Base-by-base conservation (phyloP, 2,329 filamentous ascomycete species). In the Aspergillus fumigatiaffinis region DNA sequence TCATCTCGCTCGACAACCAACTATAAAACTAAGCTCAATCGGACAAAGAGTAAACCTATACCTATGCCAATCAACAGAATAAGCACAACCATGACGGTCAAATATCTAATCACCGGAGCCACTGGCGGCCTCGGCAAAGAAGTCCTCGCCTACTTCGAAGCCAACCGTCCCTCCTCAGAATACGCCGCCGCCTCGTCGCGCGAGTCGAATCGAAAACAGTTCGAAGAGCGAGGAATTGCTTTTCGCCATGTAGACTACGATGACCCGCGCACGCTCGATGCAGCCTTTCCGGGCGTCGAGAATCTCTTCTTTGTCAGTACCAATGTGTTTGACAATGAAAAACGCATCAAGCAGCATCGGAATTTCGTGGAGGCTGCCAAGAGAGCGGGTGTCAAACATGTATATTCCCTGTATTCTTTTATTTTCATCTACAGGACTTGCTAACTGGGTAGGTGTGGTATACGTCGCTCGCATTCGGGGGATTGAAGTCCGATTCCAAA, bases 221-320 rank as follows among this genome's bases (percentile, higher is more conserved):
- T 77, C 70, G 59, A 75, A 71, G 58, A 77, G 6, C 69, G 73
- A 20, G 79, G 80, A 25, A 78, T 82, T 35, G 71, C 74, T 2
- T 80, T 83, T 51, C 81, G 82, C 1, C 69, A 78, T 54, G 81
- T 80, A 6, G 76, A 80, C 60, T 87, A 82, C 68, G 79, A 83
- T 44, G 74, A 78, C 41, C 70, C 76, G 0, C 64, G 70, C 1
- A 75, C 78, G 3, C 72, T 86, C 17, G 73, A 79, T 32, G 56
- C 67, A 0, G 81, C 80, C 0, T 82, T 87, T 54, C 28, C 66
- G 7, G 81, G 76, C 23, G 78, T 85, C 12, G 78, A 84, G 52
- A 76, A 79, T 50, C 70, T 87, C 38, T 80, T 86, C 57, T 80
- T 87, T 50, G 79, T 87, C 21, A 85, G 83, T 4, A 82, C 79